Base-by-base conservation (phyloP, 345 rosid species). In the Tarenaya hassleriana region DNA sequence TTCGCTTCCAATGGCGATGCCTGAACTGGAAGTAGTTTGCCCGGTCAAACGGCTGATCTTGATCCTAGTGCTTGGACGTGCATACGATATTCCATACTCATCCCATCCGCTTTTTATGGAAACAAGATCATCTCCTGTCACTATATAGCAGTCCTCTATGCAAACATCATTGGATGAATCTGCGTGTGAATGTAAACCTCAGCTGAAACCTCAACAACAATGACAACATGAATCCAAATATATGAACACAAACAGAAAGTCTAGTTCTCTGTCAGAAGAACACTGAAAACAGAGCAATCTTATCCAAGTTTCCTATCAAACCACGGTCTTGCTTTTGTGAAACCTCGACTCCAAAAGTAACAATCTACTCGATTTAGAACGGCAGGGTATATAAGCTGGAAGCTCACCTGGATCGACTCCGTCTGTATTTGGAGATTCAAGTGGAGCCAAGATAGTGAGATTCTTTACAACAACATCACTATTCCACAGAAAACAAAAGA, bases 81-180 rank as follows among this genome's bases (percentile, higher is more conserved):
- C 94, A 62, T 75, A 88, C 1, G 84, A 75, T 55, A 76, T 83
- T 19, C 96, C 98, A 11, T 92, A 92, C 66, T 92, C 94, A 44
- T 92, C 98, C 98, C 98, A 88, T 54, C 98, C 98, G 18, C 96
- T 92, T 74, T 92, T 92, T 63, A 88, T 81, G 19, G 96, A 68
- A 54, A 92, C 74, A 43, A 88, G 71, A 72, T 92, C 98, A 55
- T 92, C 96, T 12, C 96, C 98, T 0, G 96, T 92, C 61, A 90
- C 83, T 38, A 92, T 81, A 64, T 73, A 78, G 66, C 96, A 88
- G 65, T 83, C 90, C 59, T 88, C 90, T 41, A 92, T 88, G 76
- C 96, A 88, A 35, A 92, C 98, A 61, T 85, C 72, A 38, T 74
- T 67, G 8, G 84, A 88, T 47, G 98, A 92, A 66, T 92, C 98